Base-by-base conservation (phyloP, 1,284 basidiomycete species). In the Cystobasidium slooffiae region DNA sequence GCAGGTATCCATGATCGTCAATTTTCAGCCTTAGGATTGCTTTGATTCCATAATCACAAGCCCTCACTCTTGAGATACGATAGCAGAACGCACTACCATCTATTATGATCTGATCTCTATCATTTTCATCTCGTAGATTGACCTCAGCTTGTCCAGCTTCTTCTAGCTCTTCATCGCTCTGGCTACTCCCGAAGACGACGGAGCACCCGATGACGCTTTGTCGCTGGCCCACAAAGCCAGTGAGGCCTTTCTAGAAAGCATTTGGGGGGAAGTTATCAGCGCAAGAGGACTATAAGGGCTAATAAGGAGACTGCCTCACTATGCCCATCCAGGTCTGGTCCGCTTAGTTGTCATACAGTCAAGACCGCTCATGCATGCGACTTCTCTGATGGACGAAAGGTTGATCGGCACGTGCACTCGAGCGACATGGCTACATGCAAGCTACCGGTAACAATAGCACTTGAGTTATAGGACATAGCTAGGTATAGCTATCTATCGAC, bases 81-180 rank as follows among this genome's bases (percentile, higher is more conserved):
- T 73, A 66, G 39, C 63, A 37, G 41, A 55, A 73, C 14, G 70
- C 61, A 59, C 49, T 66, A 16, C 62, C 70, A n/a, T 73, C 70
- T 20, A 73, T 43, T 22, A 73, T 66, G 51, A 73, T 24, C 7
- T 41, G 53, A n/a, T 56, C 66, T 41, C 51, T 22, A 12, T 68
- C 66, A 18, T 31, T 24, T 12, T 68, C 66, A 39, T 68, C 53
- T 4, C 66, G 52, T 16, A 68, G 44, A 44, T 58, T 53, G 43
- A 59, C 43, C 56, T 59, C 56, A n/a, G 31, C 31, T 31, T 2
- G 31, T 31, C 5, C 31, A 31, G 31, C 31, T 31, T 31, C 31
- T 31, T 10, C 56, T 9, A 12, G 49, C 51, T 68, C 66, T n/a
- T 31, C 39, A 22, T 58, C 53, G n/a, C 24, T 41, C 18, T 14